These are phyloP conservation scores for Nannochloropsis oceanica DNA, from an alignment of 108 stramenopile genomes.

Conservation along the genomic window DNA sequence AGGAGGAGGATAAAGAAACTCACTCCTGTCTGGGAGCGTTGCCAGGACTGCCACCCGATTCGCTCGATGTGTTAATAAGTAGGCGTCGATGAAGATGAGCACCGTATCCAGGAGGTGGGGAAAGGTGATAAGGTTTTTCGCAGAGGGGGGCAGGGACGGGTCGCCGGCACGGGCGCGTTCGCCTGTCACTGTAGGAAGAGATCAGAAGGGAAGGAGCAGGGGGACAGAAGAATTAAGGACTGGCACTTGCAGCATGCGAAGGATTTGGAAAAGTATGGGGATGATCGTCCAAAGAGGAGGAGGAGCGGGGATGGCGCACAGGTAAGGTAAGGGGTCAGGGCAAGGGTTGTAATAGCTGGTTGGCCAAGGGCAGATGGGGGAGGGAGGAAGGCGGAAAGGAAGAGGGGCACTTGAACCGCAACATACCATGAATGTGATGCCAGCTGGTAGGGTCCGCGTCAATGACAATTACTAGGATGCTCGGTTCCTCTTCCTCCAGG, in stretches of 20 bases:
- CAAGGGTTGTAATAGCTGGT: no score
- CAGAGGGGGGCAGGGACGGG: constrained; percentile 42
- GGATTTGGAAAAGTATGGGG: background rate
- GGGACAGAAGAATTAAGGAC: background rate
- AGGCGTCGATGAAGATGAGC: constrained; percentile 44
- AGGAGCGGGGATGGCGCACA: no score
- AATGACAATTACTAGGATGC: constrained; percentile 49
- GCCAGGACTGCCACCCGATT: constrained; percentile 52
- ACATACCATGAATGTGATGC: constrained; percentile 46
- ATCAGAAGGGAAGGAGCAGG: background rate
- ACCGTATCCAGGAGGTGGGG: constrained; percentile 47
- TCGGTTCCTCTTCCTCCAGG: constrained; percentile 20
- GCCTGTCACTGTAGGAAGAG: background rate
- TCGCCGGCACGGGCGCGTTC: background rate
- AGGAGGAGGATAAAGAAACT: constrained; percentile 51
- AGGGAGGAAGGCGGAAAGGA: no score
- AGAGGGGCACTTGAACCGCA: constrained; percentile 1
- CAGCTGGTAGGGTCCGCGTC: constrained; percentile 59
- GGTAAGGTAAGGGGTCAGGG: no score
- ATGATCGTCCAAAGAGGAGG: background rate
- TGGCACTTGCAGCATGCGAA: background rate
- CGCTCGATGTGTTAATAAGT: constrained; percentile 45
- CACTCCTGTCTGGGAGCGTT: constrained; percentile 48
- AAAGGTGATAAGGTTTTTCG: constrained; percentile 40
- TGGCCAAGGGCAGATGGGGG: no score